Percentiles rank a stretch among this genome's conserved stretches.
phyloP scores from a whole-genome alignment of 331 rosid genomes.

The Acacia pycnantha region DNA sequence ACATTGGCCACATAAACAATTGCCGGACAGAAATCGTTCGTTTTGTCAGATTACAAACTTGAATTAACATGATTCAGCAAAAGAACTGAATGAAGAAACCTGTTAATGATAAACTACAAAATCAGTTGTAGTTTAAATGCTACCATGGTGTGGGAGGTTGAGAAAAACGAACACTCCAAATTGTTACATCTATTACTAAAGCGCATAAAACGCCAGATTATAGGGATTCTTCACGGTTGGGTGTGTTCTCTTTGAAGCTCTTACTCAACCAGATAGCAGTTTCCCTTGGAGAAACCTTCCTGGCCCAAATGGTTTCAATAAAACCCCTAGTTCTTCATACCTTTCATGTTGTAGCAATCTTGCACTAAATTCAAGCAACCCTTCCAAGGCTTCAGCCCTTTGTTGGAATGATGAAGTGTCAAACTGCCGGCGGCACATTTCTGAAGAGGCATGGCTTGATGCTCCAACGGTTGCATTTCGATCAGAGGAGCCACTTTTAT shows the following conservation, averaged over 20 bases:
- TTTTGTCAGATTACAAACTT: slow-evolving; percentile 24
- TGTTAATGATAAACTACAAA: slow-evolving; percentile 28
- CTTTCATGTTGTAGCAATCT: slow-evolving; percentile 74
- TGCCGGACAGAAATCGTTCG: slow-evolving; percentile 7
- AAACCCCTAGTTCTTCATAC: slow-evolving; percentile 80
- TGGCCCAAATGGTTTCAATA: slow-evolving; percentile 89
- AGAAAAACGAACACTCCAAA: slow-evolving; percentile 21
- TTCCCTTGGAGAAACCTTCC: slow-evolving; percentile 90
- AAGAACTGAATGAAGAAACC: background rate
- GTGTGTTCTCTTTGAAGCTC: slow-evolving; percentile 72
- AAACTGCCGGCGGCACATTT: slow-evolving; percentile 48
- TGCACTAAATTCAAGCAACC: slow-evolving; percentile 92
- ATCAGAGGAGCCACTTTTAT: slow-evolving; percentile 56
- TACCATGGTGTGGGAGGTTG: slow-evolving; percentile 17
- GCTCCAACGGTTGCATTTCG: slow-evolving; percentile 86
- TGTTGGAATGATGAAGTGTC: slow-evolving; percentile 77
- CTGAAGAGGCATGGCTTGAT: slow-evolving; percentile 78
- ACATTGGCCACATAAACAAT: background rate
- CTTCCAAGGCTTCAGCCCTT: slow-evolving; percentile 93
- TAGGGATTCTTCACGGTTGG: slow-evolving; percentile 44
- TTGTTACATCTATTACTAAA: slow-evolving; percentile 20
- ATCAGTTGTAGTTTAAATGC: slow-evolving; percentile 29
- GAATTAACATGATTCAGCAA: slow-evolving; percentile 17
- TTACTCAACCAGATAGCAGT: slow-evolving; percentile 94
- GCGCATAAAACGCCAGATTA: slow-evolving; percentile 34